Conservation (phyloP, 2,329 filamentous ascomycete species). For the Camptophora hylomeconis region DNA sequence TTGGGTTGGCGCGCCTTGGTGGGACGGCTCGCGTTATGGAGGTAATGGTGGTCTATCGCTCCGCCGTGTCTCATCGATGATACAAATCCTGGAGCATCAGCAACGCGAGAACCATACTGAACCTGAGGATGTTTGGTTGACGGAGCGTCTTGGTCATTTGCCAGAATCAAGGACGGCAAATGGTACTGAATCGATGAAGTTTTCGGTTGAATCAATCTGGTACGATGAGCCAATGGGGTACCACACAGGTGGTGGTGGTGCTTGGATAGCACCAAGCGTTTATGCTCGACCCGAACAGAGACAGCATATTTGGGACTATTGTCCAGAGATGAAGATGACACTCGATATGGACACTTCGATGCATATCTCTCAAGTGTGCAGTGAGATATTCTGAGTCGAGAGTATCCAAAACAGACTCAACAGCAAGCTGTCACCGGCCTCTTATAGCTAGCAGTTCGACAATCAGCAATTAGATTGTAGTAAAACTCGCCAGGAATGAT, state of each 20-base stretch:
- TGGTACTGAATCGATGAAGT: background rate
- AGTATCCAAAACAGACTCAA: too few relatives aligned
- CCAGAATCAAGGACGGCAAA: background rate
- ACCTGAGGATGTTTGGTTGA: background rate
- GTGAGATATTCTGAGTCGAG: too few relatives aligned
- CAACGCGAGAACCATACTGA: background rate
- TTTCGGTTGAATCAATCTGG: background rate
- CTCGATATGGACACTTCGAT: background rate
- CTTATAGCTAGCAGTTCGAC: too few relatives aligned
- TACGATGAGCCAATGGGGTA: background rate
- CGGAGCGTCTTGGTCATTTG: background rate
- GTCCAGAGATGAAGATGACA: background rate
- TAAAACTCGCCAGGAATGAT: too few relatives aligned
- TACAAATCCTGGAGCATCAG: background rate
- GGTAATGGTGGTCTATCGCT: conserved; percentile 1
- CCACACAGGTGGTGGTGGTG: background rate
- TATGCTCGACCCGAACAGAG: background rate
- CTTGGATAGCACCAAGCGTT: background rate
- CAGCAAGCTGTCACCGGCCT: too few relatives aligned
- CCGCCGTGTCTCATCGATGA: background rate
- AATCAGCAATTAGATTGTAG: too few relatives aligned
- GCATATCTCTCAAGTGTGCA: too few relatives aligned
- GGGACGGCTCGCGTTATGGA: background rate
- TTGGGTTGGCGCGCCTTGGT: background rate
- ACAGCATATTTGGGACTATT: background rate